These are phyloP conservation scores for Aspergillus vadensis DNA, from an alignment of 2,329 filamentous ascomycete species.

Conservation along the genomic window DNA sequence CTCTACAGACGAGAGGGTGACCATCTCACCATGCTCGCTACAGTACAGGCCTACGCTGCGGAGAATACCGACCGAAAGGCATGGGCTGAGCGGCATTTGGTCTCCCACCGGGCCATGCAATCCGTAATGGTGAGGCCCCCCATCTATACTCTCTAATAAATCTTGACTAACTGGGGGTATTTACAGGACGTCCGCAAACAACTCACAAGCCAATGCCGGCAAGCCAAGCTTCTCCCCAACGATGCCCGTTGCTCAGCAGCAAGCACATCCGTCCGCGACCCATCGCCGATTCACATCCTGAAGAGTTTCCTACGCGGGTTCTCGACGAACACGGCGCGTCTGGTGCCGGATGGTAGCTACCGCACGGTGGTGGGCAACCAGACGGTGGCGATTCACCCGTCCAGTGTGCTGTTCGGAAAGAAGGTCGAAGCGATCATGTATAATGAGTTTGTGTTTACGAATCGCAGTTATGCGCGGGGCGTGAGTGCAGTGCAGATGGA, in stretches of 20 bases:
- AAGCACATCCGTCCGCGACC: conserved; percentile 30
- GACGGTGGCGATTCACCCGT: conserved; percentile 64
- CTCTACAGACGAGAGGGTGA: conserved; percentile 64
- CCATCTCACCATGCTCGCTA: conserved; percentile 63
- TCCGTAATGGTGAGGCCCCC: conserved; percentile 56
- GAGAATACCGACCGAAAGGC: conserved; percentile 60
- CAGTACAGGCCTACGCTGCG: conserved; percentile 61
- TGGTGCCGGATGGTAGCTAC: conserved; percentile 64
- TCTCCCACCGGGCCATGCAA: conserved; percentile 66
- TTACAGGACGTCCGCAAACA: conserved; percentile 62
- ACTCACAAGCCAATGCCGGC: conserved; percentile 57
- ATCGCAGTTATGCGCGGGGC: conserved; percentile 62
- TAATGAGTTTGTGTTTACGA: conserved; percentile 67
- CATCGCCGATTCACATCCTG: conserved; percentile 53
- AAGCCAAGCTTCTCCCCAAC: conserved; percentile 47
- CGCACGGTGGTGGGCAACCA: conserved; percentile 64
- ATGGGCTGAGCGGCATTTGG: conserved; percentile 61
- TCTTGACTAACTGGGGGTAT: neutral
- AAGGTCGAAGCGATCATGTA: conserved; percentile 66
- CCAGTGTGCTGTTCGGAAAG: conserved; percentile 61
- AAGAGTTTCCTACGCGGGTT: conserved; percentile 62
- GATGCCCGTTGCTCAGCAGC: conserved; percentile 16
- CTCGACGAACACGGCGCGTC: conserved; percentile 60
- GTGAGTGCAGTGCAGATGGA: conserved; percentile 65
- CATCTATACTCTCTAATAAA: neutral